Conservation (phyloP, 495 filamentous ascomycete species). For the Neurospora discreta region DNA sequence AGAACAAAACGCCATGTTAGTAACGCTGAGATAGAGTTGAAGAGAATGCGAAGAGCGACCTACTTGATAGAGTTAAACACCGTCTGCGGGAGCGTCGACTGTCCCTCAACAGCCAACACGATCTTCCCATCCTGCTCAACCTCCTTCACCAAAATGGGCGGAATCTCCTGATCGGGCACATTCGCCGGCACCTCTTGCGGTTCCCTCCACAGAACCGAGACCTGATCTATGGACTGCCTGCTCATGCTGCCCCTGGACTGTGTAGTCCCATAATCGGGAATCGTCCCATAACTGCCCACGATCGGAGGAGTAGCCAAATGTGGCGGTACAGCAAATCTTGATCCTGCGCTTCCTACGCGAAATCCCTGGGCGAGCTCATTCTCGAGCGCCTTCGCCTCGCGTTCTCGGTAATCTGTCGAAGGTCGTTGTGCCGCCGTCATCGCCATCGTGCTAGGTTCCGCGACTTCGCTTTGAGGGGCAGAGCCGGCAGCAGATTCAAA, state of each 20-base stretch:
- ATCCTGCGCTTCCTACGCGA: conserved; percentile 26
- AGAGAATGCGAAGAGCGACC: neutral
- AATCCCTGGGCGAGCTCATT: conserved; percentile 22
- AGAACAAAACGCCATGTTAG: conserved; percentile 7
- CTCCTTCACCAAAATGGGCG: conserved; percentile 74
- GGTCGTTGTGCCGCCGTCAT: neutral
- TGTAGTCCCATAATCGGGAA: conserved; percentile 60
- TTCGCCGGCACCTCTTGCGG: conserved; percentile 45
- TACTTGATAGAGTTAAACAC: conserved; percentile 91
- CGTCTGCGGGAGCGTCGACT: conserved; percentile 89
- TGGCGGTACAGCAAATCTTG: conserved; percentile 51
- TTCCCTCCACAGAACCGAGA: conserved; percentile 59
- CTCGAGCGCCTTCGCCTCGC: conserved; percentile 32
- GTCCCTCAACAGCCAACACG: conserved; percentile 72
- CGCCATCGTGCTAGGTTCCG: conserved; percentile 14
- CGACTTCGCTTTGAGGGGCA: conserved; percentile 9
- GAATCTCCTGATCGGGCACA: conserved; percentile 50
- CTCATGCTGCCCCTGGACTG: conserved; percentile 46
- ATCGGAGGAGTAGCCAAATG: conserved; percentile 50
- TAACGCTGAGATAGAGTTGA: neutral
- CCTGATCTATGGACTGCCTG: conserved; percentile 58
- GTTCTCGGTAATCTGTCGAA: conserved; percentile 24
- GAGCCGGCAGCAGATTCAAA: conserved; percentile 21
- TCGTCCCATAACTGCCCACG: conserved; percentile 58
- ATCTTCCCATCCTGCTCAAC: conserved; percentile 82